phyloP scores from a whole-genome alignment of 352 stramenopile species.

The Globisporangium cederbergense region DNA sequence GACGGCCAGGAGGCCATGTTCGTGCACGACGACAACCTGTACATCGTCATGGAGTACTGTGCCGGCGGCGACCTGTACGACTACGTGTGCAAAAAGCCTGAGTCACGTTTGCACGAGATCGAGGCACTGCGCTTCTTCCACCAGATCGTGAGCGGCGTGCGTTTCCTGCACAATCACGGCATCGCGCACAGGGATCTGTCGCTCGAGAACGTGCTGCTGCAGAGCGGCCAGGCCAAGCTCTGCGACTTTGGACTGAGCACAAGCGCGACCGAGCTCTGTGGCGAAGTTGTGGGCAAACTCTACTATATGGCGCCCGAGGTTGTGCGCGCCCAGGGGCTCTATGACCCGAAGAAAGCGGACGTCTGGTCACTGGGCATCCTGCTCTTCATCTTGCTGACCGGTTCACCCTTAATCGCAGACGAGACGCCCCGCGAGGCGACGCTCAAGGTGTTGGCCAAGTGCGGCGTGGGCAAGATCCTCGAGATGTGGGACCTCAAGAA shows the following conservation, averaged over 20 bases:
- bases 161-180: constrained; percentile 43
- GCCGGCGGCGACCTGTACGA: constrained; percentile 56
- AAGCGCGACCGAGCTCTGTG: constrained; percentile 28
- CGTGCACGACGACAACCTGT: constrained; percentile 32
- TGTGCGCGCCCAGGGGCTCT: constrained; percentile 17
- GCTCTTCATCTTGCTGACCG: constrained; percentile 56
- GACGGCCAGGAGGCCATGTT: constrained; percentile 29
- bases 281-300: constrained; percentile 55
- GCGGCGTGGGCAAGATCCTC: constrained; percentile 48
- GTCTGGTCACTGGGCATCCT: constrained; percentile 61
- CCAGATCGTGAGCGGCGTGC: constrained; percentile 40
- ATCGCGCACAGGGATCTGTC: constrained; percentile 58
- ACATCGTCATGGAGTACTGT: constrained; percentile 69
- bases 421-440: constrained; percentile 31
- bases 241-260: constrained; percentile 67
- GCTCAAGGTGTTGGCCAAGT: constrained; percentile 33
- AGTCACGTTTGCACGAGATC: constrained; percentile 26
- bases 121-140: constrained; percentile 34
- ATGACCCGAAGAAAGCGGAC: constrained; percentile 43
- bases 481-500: constrained; percentile 40
- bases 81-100: constrained; percentile 32
- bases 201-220: constrained; percentile 58
- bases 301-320: constrained; percentile 80
- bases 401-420: constrained; percentile 41
- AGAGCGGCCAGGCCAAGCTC: constrained; percentile 35